Base-by-base conservation (phyloP, 164 flowering plant genomes). In the Vitis cinerea region DNA sequence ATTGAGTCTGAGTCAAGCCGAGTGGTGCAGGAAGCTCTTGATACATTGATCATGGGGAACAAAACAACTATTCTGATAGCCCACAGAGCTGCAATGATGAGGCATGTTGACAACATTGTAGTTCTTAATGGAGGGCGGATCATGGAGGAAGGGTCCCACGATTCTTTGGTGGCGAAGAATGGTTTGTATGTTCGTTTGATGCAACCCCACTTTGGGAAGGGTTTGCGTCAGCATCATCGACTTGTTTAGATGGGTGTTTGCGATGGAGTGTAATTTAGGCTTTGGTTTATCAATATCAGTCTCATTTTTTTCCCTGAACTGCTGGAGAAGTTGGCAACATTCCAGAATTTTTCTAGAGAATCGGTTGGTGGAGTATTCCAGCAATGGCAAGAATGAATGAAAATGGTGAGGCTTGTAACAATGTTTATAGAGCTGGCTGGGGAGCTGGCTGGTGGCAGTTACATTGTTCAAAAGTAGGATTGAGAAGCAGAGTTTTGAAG, bases 1-100 rank as follows among this genome's bases (percentile, higher is more conserved):
- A 90, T 95, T 9, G 99, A 95, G 81, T 93, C 99, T 1, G 99
- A 95, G 75, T 93, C 98, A n/a, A 91, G 99, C 72, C 82, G 97
- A 61, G 99, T 93, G 61, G 91, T 95, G 44, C 99, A 95, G 71
- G 99, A 95, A 78, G 98, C 99, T 59, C 94, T 93, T 53, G 99
- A 95, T 77, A 95, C 99, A 8, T 76, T 95, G 17, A 77, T 95
- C 74, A 93, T 95, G 98, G 99, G 99, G 30, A 93, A 95, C 80
- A 95, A 91, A 81, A 95, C 99, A 37, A 90, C 98, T 23, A 88
- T 95, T 73, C 83, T 95, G 37, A 89, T 95, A 67, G 99, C 98
- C 14, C 98, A 95, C 66, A 80, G 97, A 66, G 97, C 93, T 63
- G 97, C 99, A 49, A 89, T 91, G 98, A 95, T 95, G 98, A 87